A percentile compares a stretch with the other conserved stretches of the same genome.
These are phyloP conservation scores for Eutrema salsugineum DNA, from an alignment of 441 rosid species.

Conservation along the genomic window DNA sequence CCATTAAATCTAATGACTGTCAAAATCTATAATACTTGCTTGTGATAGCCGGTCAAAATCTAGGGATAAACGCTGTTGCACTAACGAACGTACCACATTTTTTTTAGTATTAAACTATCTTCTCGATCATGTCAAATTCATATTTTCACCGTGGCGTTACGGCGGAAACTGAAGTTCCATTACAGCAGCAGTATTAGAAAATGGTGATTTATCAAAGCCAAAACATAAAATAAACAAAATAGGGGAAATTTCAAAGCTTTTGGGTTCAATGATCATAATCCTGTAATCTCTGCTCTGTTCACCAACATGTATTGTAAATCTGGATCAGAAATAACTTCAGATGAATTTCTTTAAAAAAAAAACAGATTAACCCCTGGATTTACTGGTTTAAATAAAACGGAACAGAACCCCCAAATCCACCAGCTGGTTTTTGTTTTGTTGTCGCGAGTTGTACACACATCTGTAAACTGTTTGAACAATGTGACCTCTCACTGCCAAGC, in stretches of 20 bases:
- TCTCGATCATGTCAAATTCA: not conserved
- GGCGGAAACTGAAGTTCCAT: not conserved
- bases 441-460: slow-evolving; percentile 14
- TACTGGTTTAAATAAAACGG: not conserved
- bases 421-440: slow-evolving; percentile 3
- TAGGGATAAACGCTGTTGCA: too few species aligned
- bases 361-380: slow-evolving; percentile 5
- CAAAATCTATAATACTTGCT: too few species aligned
- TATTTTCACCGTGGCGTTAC: not conserved
- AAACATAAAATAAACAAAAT: not conserved
- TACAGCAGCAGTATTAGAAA: not conserved
- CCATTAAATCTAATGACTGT: too few species aligned
- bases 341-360: not conserved
- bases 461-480: slow-evolving; percentile 10
- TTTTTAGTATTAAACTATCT: not conserved
- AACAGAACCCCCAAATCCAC: not conserved
- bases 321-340: slow-evolving; percentile 13
- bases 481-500: slow-evolving; percentile 12
- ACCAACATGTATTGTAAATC: slow-evolving; percentile 17
- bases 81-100: too few species aligned
- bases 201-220: not conserved
- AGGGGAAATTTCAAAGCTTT: not conserved
- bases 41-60: too few species aligned
- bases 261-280: not conserved
- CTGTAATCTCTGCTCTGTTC: not conserved